A percentile compares a stretch with the other conserved stretches of the same genome.
phyloP scores from a whole-genome alignment of 2,329 filamentous ascomycete genomes.

The Pseudogymnoascus sp. region DNA sequence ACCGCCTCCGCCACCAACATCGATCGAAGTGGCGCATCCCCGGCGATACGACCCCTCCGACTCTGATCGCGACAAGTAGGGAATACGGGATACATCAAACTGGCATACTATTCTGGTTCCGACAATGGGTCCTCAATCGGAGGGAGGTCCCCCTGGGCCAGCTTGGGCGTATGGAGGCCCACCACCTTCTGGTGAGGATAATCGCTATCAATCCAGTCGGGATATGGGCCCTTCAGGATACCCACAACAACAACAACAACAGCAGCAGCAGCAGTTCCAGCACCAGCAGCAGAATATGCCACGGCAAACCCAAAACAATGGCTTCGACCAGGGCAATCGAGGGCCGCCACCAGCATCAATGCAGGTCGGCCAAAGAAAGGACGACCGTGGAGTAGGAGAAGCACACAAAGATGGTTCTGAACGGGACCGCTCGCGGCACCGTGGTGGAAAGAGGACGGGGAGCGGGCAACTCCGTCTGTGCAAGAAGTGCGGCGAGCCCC shows the following conservation, averaged over 20 bases:
- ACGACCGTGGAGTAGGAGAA: not conserved
- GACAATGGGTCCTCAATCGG: constrained; percentile 29
- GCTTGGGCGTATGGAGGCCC: constrained; percentile 18
- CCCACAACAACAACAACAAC: constrained; percentile 2
- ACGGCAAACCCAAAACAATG: constrained; percentile 22
- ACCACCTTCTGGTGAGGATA: not conserved
- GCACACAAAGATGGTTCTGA: constrained; percentile 28
- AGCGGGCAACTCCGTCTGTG: constrained; percentile 58
- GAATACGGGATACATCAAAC: not conserved
- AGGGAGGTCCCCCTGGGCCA: constrained; percentile 28
- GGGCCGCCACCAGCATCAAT: constrained; percentile 15
- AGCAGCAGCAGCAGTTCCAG: not conserved
- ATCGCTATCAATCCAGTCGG: constrained; percentile 19
- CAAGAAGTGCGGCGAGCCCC: constrained; percentile 78
- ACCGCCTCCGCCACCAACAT: constrained; percentile 10
- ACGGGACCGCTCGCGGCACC: constrained; percentile 47
- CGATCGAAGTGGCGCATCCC: constrained; percentile 15
- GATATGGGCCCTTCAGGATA: constrained; percentile 11
- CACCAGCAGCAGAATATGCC: constrained; percentile 8
- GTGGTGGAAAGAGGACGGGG: constrained; percentile 41
- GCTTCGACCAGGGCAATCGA: constrained; percentile 21
- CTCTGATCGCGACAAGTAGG: not conserved
- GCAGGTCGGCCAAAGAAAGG: constrained; percentile 9
- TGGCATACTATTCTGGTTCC: not conserved
- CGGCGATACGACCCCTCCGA: constrained; percentile 10